These are phyloP conservation scores for Medicago ruthenica DNA, from an alignment of 306 rosid genomes.

Conservation along the genomic window DNA sequence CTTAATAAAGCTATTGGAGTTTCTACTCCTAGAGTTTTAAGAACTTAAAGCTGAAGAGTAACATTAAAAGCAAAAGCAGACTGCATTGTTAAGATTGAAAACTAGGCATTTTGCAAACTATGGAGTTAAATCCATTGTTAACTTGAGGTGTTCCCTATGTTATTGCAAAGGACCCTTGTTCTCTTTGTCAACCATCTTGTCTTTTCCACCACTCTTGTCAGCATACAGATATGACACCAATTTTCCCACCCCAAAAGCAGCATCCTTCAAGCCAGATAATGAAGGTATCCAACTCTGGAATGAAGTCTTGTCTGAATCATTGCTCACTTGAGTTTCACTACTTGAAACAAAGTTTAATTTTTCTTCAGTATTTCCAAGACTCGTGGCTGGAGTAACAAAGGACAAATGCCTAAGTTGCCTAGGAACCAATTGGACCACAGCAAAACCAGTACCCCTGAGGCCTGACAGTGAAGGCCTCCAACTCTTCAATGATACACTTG, in stretches of 20 bases:
- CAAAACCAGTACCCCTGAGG: conserved; percentile 38
- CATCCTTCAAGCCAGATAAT: conserved; percentile 50
- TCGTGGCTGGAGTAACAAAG: conserved; percentile 63
- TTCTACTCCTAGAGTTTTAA: background rate
- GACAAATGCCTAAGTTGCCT: conserved; percentile 17
- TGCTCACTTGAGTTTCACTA: conserved; percentile 47
- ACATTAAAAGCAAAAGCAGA: background rate
- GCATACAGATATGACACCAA: conserved; percentile 77
- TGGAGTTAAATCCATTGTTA: background rate
- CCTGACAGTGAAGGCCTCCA: conserved; percentile 56
- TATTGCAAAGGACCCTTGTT: conserved; percentile 49
- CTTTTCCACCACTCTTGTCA: conserved; percentile 62
- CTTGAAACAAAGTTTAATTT: conserved; percentile 51
- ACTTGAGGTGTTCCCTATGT: conserved; percentile 42
- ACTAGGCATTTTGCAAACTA: background rate
- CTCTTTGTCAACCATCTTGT: conserved; percentile 53
- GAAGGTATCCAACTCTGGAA: conserved; percentile 61
- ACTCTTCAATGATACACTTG: conserved; percentile 45
- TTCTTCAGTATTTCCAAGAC: conserved; percentile 58
- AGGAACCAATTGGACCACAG: conserved; percentile 27
- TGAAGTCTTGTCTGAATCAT: conserved; percentile 43
- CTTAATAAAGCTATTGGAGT: background rate
- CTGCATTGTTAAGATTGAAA: background rate
- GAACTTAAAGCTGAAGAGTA: background rate
- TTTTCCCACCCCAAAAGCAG: conserved; percentile 57